Evolutionary conservation across 768 basidiomycete species (phyloP), one percentile per base, ranked within the genome.

Genomic region (Tricholoma hemisulphureum): DNA sequence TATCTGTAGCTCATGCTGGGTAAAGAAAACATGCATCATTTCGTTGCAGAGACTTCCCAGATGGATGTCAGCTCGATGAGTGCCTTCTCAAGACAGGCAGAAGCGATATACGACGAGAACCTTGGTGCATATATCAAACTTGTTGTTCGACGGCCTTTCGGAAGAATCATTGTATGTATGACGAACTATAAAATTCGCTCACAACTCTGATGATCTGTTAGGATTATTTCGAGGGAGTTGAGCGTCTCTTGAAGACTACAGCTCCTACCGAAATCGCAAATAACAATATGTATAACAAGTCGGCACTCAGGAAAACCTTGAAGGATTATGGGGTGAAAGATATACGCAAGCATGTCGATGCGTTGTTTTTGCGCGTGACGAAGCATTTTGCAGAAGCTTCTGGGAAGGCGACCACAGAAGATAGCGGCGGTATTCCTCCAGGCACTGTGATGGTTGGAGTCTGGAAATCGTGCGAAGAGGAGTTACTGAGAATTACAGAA

Each of bases 211-310:
- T 31, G 53, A 54, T 7, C 28, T 41, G 48, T 24, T 69, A 97
- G 95, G 96, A 98, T 70, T 97, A 89, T 72, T 97, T 98, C 63
- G 93, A 97, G 46, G 93, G 91, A 5, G 78, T 97, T 35, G 94
- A 98, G 65, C 85, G 89, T n/a, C 80, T 93, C 11, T 76, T 96
- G 29, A 87, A 89, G 69, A 89, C 87, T 4, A 89, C 89, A 2
- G 84, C 89, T 9, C 81, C 93, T 0, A 80, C 79, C 26, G 93
- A 96, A 63, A 83, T 98, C 20, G 73, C 86, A 7, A 83, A 85
- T 52, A 93, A 89, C 68, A 77, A 80, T 58, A 85, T 80, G 46
- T 97, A 91, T 71, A 92, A 78, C 65, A 86, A 87, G 64, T 83
- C 85, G 0, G 76, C 88, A 0, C 75, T 96, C n/a, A 93, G 91